Conservation (phyloP, 2,329 filamentous ascomycete genomes). For the Exophiala sideris region DNA sequence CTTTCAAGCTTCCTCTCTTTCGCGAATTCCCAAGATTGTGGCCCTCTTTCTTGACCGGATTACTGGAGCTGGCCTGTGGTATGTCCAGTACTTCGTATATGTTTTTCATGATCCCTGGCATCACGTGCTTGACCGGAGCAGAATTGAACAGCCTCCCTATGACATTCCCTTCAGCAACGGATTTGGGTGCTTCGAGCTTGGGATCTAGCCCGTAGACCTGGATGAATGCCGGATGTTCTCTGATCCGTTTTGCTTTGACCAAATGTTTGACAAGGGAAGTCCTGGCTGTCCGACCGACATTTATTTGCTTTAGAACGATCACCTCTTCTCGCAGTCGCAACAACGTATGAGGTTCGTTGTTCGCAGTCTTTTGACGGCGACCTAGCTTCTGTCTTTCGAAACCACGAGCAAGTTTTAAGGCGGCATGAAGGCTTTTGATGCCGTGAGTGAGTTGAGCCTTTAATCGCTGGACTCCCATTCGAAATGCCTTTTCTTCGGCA, state of each 20-base stretch:
- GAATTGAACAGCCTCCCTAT: constrained; percentile 59
- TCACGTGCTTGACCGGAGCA: constrained; percentile 54
- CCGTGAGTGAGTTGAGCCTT: constrained; percentile 49
- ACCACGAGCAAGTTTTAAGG: constrained; percentile 57
- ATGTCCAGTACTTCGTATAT: constrained; percentile 40
- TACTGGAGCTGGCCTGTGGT: constrained; percentile 2
- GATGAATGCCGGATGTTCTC: constrained; percentile 49
- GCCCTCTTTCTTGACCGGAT: constrained; percentile 12
- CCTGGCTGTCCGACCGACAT: constrained; percentile 49
- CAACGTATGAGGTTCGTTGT: constrained; percentile 39
- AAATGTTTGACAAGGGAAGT: constrained; percentile 57
- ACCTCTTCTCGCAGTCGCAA: constrained; percentile 54
- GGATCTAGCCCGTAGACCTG: constrained; percentile 36
- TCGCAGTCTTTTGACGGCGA: constrained; percentile 55
- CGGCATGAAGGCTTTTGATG: constrained; percentile 48
- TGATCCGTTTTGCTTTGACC: constrained; percentile 55
- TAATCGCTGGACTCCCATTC: constrained; percentile 38
- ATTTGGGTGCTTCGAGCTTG: constrained; percentile 39
- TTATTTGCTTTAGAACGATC: constrained; percentile 54
- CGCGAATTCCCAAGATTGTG: constrained; percentile 14
- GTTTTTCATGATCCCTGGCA: constrained; percentile 46
- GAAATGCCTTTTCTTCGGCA: constrained; percentile 25
- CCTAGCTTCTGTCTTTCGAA: constrained; percentile 64
- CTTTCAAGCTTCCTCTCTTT: constrained; percentile 8
- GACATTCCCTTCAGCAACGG: constrained; percentile 54